Conservation (phyloP, 106 monocot species). For the Amphibolis antarctica region DNA sequence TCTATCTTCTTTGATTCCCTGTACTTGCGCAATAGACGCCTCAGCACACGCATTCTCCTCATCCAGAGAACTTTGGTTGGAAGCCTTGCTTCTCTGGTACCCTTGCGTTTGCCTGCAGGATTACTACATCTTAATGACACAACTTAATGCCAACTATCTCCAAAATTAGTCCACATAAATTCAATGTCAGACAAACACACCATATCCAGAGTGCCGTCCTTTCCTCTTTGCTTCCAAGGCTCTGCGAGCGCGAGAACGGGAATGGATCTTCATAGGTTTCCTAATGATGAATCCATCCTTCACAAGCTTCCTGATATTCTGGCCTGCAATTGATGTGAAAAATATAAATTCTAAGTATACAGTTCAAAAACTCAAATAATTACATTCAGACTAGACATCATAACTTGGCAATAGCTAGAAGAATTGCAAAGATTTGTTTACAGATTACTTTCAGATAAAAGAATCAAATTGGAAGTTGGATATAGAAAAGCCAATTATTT, state of each 20-base stretch:
- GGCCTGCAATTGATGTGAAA: slow-evolving; percentile 29
- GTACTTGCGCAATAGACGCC: slow-evolving; percentile 23
- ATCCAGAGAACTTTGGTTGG: slow-evolving; percentile 26
- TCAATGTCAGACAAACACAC: slow-evolving; percentile 6
- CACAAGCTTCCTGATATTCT: slow-evolving; percentile 62
- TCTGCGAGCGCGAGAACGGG: slow-evolving; percentile 58
- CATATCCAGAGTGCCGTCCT: slow-evolving; percentile 61
- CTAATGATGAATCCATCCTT: slow-evolving; percentile 74
- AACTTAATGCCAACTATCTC: background rate
- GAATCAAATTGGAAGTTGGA: too few species aligned
- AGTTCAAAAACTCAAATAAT: background rate
- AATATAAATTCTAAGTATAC: background rate
- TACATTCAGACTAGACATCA: too few species aligned
- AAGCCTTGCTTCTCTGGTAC: slow-evolving; percentile 21
- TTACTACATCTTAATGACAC: background rate
- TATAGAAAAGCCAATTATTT: too few species aligned
- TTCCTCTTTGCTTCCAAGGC: slow-evolving; percentile 59
- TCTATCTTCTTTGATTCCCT: slow-evolving; percentile 24
- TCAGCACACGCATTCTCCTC: slow-evolving; percentile 28
- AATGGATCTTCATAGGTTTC: slow-evolving; percentile 69
- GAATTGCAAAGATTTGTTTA: too few species aligned
- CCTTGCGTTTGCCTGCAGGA: slow-evolving; percentile 20
- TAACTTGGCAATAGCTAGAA: too few species aligned
- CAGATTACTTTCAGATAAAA: too few species aligned
- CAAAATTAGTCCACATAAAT: background rate